Evolutionary conservation across 257 asterid genomes (phyloP).

Genomic region (Solanum bulbocastanum): DNA sequence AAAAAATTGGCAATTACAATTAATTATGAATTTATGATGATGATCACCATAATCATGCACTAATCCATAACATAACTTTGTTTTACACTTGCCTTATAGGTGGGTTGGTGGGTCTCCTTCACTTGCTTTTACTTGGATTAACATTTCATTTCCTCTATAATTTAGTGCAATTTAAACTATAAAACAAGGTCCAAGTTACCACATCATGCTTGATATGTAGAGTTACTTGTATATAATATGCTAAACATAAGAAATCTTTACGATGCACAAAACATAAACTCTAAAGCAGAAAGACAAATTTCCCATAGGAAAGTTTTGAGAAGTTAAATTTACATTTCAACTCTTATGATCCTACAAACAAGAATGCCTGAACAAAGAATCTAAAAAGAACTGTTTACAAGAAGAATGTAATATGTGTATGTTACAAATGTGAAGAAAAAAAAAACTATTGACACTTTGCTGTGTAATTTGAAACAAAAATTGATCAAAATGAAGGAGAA

Average conservation of each 20-base stretch:
- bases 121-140: background rate
- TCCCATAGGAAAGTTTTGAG: background rate
- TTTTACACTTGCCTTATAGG: background rate
- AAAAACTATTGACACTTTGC: background rate
- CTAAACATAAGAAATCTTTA: background rate
- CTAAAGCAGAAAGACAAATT: background rate
- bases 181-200: background rate
- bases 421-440: background rate
- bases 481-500: constrained; percentile 10
- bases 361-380: constrained; percentile 2
- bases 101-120: background rate
- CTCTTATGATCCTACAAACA: background rate
- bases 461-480: background rate
- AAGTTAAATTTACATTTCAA: background rate
- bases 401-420: background rate
- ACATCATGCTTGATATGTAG: background rate
- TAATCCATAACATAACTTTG: background rate
- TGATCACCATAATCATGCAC: background rate
- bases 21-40: background rate
- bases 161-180: background rate
- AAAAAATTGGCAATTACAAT: background rate
- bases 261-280: background rate
- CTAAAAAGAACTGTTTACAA: background rate
- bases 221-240: background rate
- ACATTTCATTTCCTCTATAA: background rate